These are phyloP conservation scores for Erythrophleum fordii DNA, from an alignment of 306 rosid genomes.

Conservation along the genomic window DNA sequence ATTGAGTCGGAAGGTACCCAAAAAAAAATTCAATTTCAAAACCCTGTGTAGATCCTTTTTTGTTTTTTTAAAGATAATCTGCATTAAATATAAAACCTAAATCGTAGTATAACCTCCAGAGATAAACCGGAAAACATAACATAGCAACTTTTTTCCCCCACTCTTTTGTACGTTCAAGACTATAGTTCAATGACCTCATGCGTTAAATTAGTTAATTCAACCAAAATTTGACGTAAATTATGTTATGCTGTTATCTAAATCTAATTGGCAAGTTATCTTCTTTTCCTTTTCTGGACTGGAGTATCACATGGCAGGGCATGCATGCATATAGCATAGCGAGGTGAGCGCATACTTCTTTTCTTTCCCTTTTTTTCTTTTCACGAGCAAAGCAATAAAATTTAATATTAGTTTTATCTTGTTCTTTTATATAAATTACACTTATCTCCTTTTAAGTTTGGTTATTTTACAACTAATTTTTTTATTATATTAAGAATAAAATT, in stretches of 20 bases:
- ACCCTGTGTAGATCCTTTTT: too few species aligned
- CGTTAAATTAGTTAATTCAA: not conserved
- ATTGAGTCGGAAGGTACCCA: not conserved
- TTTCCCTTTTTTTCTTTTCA: not conserved
- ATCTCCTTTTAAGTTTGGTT: too few species aligned
- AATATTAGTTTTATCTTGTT: too few species aligned
- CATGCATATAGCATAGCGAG: not conserved
- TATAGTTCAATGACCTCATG: not conserved
- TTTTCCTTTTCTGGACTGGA: not conserved
- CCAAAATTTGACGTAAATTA: not conserved
- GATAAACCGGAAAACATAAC: not conserved
- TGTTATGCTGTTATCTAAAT: constrained; percentile 1
- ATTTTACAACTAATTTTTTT: too few species aligned
- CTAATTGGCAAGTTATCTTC: not conserved
- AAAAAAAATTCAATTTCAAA: too few species aligned
- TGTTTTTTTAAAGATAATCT: not conserved
- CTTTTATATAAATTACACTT: not conserved
- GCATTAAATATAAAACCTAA: not conserved
- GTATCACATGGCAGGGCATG: constrained; percentile 6
- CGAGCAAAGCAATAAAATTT: not conserved
- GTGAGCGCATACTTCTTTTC: not conserved
- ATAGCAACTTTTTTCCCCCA: not conserved
- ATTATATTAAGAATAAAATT: too few species aligned
- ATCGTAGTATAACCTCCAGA: not conserved
- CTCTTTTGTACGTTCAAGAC: not conserved